A percentile compares a stretch with the other conserved stretches of the same genome.
Evolutionary conservation across 768 basidiomycete genomes (phyloP).

Genomic region (Mycena albidolilacea): DNA sequence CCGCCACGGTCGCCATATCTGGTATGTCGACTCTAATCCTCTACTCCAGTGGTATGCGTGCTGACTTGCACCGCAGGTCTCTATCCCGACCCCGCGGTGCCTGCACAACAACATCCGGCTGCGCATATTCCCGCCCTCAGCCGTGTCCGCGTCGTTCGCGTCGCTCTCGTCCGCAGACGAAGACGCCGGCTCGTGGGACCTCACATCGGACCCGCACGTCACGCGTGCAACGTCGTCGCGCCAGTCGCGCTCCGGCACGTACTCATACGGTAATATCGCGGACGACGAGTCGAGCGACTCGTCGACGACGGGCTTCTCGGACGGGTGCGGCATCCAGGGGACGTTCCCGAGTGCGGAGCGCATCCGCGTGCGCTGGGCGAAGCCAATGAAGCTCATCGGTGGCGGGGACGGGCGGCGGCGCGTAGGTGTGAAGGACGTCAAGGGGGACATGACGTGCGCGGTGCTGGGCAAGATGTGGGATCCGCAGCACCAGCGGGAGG

Average conservation of each 20-base stretch:
- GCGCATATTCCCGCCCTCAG: constrained; percentile 77
- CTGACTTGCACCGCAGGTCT: constrained; percentile 62
- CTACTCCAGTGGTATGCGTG: not conserved
- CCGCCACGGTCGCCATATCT: constrained; percentile 85
- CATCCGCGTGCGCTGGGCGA: constrained; percentile 85
- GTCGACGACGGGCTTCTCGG: constrained; percentile 65
- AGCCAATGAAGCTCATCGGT: constrained; percentile 65
- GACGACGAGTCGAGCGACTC: constrained; percentile 90
- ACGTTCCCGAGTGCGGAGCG: constrained; percentile 85
- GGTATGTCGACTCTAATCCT: constrained; percentile 55
- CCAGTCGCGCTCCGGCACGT: constrained; percentile 59
- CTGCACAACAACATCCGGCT: constrained; percentile 82
- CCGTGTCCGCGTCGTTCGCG: constrained; percentile 71
- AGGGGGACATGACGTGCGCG: constrained; percentile 75
- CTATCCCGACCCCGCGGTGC: constrained; percentile 84
- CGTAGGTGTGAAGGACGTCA: constrained; percentile 78
- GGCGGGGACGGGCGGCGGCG: constrained; percentile 70
- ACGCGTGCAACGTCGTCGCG: constrained; percentile 66
- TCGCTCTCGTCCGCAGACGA: constrained; percentile 85
- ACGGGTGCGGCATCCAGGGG: constrained; percentile 80
- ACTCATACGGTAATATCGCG: constrained; percentile 79
- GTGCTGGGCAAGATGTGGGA: constrained; percentile 67
- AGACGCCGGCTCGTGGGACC: constrained; percentile 78
- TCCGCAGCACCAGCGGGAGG: constrained; percentile 59
- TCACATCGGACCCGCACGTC: constrained; percentile 84